Percentiles rank a stretch among this genome's conserved stretches.
These are phyloP conservation scores for Centrapalus pauciflorus DNA, from an alignment of 129 eudicot genomes.

Conservation along the genomic window DNA sequence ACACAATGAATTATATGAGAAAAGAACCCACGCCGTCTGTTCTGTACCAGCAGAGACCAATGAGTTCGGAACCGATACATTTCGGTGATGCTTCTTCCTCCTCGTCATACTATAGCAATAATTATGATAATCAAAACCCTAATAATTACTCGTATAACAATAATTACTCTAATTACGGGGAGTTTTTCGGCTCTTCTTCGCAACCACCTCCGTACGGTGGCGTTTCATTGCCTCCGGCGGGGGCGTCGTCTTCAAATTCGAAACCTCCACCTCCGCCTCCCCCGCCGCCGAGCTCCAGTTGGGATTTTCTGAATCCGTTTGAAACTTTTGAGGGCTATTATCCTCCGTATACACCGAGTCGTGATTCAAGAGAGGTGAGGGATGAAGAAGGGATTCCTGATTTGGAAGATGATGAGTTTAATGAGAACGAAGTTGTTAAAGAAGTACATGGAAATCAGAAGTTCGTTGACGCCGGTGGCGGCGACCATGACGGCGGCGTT, in stretches of 20 bases:
- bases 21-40: constrained; percentile 59
- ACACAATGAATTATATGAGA: constrained; percentile 60
- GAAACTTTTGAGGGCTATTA: constrained; percentile 57
- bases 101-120: constrained; percentile 18
- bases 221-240: constrained; percentile 16
- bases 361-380: constrained; percentile 70
- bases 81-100: constrained; percentile 44
- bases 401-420: constrained; percentile 77
- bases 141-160: constrained; percentile 10
- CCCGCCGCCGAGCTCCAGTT: constrained; percentile 52
- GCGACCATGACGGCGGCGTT: constrained; percentile 13
- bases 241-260: constrained; percentile 31
- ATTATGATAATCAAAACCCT: constrained; percentile 23
- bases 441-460: constrained; percentile 70
- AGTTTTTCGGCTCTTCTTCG: constrained; percentile 29
- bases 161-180: constrained; percentile 43
- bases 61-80: constrained; percentile 41
- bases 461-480: constrained; percentile 39
- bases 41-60: constrained; percentile 64
- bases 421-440: constrained; percentile 62
- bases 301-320: constrained; percentile 87
- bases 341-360: constrained; percentile 64
- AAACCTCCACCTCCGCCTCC: constrained; percentile 80
- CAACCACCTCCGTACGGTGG: constrained; percentile 14
- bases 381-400: constrained; percentile 98